A percentile compares a stretch with the other conserved stretches of the same genome.
These are phyloP conservation scores for Scleromitrula shiraiana DNA, from an alignment of 2,329 filamentous ascomycete genomes.

Conservation along the genomic window DNA sequence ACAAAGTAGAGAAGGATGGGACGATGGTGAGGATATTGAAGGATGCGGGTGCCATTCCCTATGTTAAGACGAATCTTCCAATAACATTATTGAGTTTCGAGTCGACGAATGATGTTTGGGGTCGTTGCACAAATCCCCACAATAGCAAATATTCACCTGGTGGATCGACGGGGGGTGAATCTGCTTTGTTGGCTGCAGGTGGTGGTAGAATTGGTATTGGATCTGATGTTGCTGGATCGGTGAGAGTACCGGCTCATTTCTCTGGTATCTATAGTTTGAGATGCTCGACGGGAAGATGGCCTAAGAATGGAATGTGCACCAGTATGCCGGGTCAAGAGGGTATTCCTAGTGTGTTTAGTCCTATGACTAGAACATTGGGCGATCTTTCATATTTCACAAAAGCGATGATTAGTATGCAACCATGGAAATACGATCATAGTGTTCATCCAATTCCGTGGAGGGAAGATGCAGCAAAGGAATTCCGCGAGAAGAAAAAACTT, in stretches of 20 bases:
- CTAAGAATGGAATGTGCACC: conserved; percentile 73
- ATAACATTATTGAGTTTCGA: conserved; percentile 49
- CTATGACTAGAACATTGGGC: conserved; percentile 79
- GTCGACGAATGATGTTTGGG: conserved; percentile 62
- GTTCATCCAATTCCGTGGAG: conserved; percentile 83
- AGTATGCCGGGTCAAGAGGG: conserved; percentile 92
- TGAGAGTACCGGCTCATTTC: conserved; percentile 81
- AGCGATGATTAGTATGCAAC: conserved; percentile 68
- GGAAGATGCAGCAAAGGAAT: conserved; percentile 49
- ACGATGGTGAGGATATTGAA: conserved; percentile 69
- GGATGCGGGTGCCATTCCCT: conserved; percentile 80
- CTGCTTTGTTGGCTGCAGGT: conserved; percentile 69
- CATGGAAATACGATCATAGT: conserved; percentile 82
- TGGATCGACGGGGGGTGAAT: conserved; percentile 67
- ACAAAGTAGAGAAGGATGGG: conserved; percentile 71
- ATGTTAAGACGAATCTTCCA: conserved; percentile 87
- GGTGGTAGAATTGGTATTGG: conserved; percentile 82
- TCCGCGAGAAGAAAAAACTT: conserved; percentile 52
- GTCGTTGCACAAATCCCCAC: conserved; percentile 73
- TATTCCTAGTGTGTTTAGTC: conserved; percentile 79
- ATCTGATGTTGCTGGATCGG: conserved; percentile 79
- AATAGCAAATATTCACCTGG: conserved; percentile 79
- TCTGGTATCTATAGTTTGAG: conserved; percentile 80
- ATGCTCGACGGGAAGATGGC: conserved; percentile 86
- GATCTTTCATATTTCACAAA: conserved; percentile 81